Base-by-base conservation (phyloP, 805 yeast genomes). In the Ogataea sp. region DNA sequence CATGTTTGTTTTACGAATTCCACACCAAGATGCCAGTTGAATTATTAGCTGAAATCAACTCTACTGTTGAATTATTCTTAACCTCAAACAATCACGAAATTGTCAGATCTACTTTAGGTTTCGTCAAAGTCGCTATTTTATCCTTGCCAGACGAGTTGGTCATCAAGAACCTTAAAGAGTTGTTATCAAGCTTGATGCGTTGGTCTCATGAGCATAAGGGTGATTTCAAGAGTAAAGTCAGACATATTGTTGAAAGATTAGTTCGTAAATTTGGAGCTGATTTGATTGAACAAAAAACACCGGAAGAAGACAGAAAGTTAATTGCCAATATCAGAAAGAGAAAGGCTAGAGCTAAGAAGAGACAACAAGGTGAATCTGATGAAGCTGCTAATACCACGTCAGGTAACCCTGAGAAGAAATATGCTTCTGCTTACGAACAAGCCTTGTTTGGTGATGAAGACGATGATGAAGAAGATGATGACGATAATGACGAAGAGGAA, bases 121-220 rank as follows among this genome's bases (percentile, higher is more conserved):
- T 90, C 52, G 87, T 88, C 37, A 93, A 90, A 61, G 90, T 90
- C 37, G 85, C 90, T 49, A 80, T 86, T 11, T 69, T 89, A 45
- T 75, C 87, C 16, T 71, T 93, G 40, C 95, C 96, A 13, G 83
- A 75, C 44, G 95, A 84, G 18, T 55, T 80, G 48, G 78, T 93
- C 39, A 73, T 71, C 48, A 71, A 78, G 8, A 79, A 80, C 49
- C 72, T 90, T 51, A 70, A 70, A 26, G 79, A 74, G 10, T 63
- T 93, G 38, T 65, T 93, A 39, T 68, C 73, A 20, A 82, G 84
- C 51, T 71, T 93, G 52, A 69, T 93, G 74, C 78, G 79, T 44
- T 89, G 97, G 93, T 86, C 96, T 32, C 93, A 87, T 58, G 97
- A 89, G 58, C 97, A 90, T 62, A 86, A 87, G 54, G 94, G 95